Conservation (phyloP, 192 early-diverging fungal genomes). For the Ambispora gerdemannii region DNA sequence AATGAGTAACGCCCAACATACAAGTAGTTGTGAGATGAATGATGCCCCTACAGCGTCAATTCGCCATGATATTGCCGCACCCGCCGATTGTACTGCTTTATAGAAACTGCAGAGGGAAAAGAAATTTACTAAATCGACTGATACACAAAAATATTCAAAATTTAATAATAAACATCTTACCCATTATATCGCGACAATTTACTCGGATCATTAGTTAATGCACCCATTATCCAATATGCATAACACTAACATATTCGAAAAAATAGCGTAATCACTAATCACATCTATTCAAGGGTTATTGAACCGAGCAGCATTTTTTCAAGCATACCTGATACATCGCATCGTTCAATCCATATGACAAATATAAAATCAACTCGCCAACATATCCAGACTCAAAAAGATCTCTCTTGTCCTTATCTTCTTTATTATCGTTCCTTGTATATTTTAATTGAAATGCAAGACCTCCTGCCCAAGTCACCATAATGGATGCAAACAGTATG, state of each 20-base stretch:
- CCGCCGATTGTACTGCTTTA: constrained; percentile 85
- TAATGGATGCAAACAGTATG: constrained; percentile 47
- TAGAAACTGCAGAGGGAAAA: constrained; percentile 62
- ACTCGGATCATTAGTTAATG: constrained; percentile 78
- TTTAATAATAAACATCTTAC: background rate
- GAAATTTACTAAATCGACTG: background rate
- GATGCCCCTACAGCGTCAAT: constrained; percentile 50
- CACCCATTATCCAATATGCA: constrained; percentile 83
- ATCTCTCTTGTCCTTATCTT: constrained; percentile 43
- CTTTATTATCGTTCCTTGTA: constrained; percentile 34
- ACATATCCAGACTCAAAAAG: constrained; percentile 38
- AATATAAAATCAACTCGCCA: constrained; percentile 66
- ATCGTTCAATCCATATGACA: constrained; percentile 74
- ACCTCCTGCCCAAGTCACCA: constrained; percentile 67
- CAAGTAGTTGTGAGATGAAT: constrained; percentile 37
- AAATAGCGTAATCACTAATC: background rate
- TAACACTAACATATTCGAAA: constrained; percentile 23
- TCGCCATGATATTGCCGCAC: constrained; percentile 67
- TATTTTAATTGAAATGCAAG: constrained; percentile 57
- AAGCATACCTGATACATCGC: constrained; percentile 72
- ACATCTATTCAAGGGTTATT: background rate
- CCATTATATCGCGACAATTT: constrained; percentile 68
- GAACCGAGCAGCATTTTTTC: background rate
- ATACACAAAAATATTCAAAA: background rate
- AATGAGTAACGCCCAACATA: constrained; percentile 41